Conservation (phyloP, 176 grass and related monocot genomes). For the Panicum miliaceum region DNA sequence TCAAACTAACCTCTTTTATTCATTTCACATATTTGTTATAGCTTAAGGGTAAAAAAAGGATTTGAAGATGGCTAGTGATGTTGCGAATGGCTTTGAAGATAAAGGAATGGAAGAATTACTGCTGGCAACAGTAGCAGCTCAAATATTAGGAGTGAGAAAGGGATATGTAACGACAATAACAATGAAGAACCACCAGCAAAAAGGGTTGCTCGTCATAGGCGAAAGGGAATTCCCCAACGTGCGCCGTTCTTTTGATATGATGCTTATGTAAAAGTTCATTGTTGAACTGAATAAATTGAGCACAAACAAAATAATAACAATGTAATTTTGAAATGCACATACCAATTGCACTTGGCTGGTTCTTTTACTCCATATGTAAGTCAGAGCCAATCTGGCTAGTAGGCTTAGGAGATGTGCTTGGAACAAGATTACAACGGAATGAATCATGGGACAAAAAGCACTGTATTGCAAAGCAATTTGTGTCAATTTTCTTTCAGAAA, state of each 20-base stretch:
- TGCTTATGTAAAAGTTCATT: too few relatives aligned
- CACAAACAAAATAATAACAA: too few relatives aligned
- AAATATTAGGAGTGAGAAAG: neutral
- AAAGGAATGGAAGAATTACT: neutral
- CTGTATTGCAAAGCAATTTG: too few relatives aligned
- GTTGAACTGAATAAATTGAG: too few relatives aligned
- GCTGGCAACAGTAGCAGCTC: neutral
- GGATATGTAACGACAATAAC: neutral
- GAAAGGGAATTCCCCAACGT: constrained; percentile 66
- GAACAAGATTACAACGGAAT: too few relatives aligned
- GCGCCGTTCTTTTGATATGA: constrained; percentile 54
- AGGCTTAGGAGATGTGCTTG: too few relatives aligned
- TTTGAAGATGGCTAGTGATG: neutral
- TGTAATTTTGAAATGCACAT: too few relatives aligned
- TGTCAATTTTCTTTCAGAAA: too few relatives aligned
- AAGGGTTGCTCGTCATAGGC: constrained; percentile 27
- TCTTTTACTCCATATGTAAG: too few relatives aligned
- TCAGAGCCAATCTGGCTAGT: too few relatives aligned
- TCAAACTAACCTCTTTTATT: neutral
- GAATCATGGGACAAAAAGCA: too few relatives aligned
- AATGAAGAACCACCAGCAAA: neutral
- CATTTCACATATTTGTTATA: constrained; percentile 25
- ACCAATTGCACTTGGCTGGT: too few relatives aligned
- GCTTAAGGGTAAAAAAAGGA: constrained; percentile 50
- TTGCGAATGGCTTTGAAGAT: neutral